Conservation (phyloP, 2,329 filamentous ascomycete species). For the Orbilia quercus region DNA sequence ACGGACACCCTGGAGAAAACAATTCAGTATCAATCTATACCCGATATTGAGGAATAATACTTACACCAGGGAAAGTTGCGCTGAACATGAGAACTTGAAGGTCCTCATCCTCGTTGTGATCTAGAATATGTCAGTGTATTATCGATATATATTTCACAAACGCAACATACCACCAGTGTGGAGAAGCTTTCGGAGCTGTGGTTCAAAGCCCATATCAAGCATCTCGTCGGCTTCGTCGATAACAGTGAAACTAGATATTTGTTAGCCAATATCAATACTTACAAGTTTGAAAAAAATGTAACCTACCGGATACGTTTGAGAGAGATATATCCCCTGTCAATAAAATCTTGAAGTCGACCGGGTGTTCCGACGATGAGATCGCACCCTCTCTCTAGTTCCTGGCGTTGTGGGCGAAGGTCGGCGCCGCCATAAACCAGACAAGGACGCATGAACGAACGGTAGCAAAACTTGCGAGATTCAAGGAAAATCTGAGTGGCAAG, state of each 20-base stretch:
- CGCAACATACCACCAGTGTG: slow-evolving; percentile 77
- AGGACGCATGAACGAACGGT: slow-evolving; percentile 92
- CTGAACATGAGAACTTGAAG: slow-evolving; percentile 85
- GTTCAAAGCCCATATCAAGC: slow-evolving; percentile 80
- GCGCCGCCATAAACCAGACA: slow-evolving; percentile 89
- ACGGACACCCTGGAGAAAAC: slow-evolving; percentile 68
- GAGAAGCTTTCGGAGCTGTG: slow-evolving; percentile 80
- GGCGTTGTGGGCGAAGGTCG: slow-evolving; percentile 75
- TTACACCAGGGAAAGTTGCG: slow-evolving; percentile 84
- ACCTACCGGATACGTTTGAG: slow-evolving; percentile 81
- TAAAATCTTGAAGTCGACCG: slow-evolving; percentile 85
- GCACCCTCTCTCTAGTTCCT: slow-evolving; percentile 82
- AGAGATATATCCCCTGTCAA: slow-evolving; percentile 76
- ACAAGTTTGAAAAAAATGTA: slow-evolving; percentile 24
- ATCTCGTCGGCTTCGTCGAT: slow-evolving; percentile 97
- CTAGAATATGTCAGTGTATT: slow-evolving; percentile 64
- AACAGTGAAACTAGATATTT: slow-evolving; percentile 70
- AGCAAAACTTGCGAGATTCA: slow-evolving; percentile 90
- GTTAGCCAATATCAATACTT: too few relatives aligned
- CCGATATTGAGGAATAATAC: not conserved
- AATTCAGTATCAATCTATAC: slow-evolving; percentile 9
- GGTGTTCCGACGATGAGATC: slow-evolving; percentile 90
- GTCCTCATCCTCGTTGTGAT: slow-evolving; percentile 78
- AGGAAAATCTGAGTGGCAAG: slow-evolving; percentile 95
- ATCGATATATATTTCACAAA: not conserved